Percentiles rank a stretch among this genome's conserved stretches.
Evolutionary conservation across 2,329 filamentous ascomycete genomes (phyloP).

Genomic region (Aspergillus sp.): DNA sequence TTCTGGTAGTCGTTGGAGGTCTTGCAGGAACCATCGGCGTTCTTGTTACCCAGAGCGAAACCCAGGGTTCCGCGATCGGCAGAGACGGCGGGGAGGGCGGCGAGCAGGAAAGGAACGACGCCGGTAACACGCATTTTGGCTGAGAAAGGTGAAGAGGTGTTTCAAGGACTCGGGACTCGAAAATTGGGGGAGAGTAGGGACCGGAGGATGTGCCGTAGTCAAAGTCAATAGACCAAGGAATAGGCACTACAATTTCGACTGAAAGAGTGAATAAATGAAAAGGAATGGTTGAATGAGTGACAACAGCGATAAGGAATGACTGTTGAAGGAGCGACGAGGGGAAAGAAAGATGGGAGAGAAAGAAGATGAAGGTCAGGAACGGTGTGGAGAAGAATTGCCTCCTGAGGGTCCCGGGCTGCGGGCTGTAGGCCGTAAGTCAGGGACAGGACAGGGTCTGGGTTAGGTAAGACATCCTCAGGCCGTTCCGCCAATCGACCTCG

Average conservation of each 20-base stretch:
- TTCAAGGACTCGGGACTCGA: neutral
- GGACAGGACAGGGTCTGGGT: too few relatives aligned
- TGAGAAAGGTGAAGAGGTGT: neutral
- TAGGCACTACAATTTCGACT: neutral
- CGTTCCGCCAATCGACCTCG: neutral
- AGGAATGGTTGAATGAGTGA: neutral
- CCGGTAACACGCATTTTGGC: slow-evolving; percentile 45
- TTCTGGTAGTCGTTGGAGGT: slow-evolving; percentile 59
- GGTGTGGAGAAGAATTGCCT: neutral
- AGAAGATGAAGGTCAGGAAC: neutral
- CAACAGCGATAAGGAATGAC: neutral
- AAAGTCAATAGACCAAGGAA: too few relatives aligned
- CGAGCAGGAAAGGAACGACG: slow-evolving; percentile 41
- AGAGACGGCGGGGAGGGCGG: slow-evolving; percentile 48
- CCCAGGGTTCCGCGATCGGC: slow-evolving; percentile 58
- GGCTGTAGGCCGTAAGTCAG: too few relatives aligned
- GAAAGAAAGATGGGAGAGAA: neutral
- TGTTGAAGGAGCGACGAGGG: neutral
- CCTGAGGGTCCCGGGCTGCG: neutral
- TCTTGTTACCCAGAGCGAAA: slow-evolving; percentile 66
- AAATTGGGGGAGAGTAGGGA: too few relatives aligned
- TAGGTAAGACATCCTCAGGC: too few relatives aligned
- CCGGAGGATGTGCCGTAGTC: too few relatives aligned
- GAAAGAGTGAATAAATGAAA: neutral
- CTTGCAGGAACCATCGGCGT: slow-evolving; percentile 63